Conservation (phyloP, 2,329 filamentous ascomycete species). For the Coniochaeta sp. region DNA sequence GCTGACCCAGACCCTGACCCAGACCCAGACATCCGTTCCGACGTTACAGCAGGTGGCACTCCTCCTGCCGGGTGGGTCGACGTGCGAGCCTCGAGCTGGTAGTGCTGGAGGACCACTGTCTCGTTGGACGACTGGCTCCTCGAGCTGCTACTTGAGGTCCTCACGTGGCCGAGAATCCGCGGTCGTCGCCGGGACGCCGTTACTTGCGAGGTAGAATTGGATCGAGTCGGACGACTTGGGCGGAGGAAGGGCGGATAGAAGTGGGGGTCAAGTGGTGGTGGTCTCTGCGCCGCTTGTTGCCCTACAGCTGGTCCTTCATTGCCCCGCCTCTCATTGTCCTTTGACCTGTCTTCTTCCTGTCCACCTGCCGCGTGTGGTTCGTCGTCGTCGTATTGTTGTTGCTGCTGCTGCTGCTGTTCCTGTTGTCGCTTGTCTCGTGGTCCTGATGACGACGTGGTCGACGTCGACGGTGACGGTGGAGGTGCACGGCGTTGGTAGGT, state of each 20-base stretch:
- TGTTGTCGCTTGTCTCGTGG: neutral
- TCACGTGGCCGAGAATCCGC: conserved; percentile 18
- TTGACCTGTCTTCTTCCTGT: neutral
- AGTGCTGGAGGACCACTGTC: neutral
- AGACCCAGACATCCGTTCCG: conserved; percentile 8
- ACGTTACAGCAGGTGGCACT: neutral
- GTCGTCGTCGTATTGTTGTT: neutral
- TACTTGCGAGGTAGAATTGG: conserved; percentile 17
- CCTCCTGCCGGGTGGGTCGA: neutral
- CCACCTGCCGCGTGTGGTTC: neutral
- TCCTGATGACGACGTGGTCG: neutral
- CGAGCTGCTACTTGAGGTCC: conserved; percentile 23
- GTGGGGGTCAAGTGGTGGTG: neutral
- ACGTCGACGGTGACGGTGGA: neutral
- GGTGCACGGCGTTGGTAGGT: conserved; percentile 12
- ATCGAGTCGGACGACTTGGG: conserved; percentile 11
- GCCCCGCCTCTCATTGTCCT: neutral
- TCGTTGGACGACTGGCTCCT: conserved; percentile 15
- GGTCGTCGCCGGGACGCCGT: conserved; percentile 12
- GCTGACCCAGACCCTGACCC: conserved; percentile 15
- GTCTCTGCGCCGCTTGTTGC: neutral
- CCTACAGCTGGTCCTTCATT: neutral
- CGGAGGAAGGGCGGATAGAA: neutral
- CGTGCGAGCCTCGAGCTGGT: neutral
- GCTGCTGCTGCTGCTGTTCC: no score